Base-by-base conservation (phyloP, 2,329 filamentous ascomycete genomes). In the Emergomyces orientalis region DNA sequence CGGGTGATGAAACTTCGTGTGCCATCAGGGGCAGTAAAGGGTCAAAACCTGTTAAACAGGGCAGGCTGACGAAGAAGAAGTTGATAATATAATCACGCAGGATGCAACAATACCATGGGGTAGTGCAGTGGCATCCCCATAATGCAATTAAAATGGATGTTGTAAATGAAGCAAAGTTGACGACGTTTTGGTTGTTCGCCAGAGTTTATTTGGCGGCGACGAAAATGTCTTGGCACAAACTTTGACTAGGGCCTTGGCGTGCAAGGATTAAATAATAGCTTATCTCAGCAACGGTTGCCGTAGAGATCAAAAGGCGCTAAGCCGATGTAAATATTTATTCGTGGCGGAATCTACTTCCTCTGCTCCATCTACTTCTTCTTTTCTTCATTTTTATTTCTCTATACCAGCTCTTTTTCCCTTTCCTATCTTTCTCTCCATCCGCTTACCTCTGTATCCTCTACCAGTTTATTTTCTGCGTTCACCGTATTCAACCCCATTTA, bases 261-360 rank as follows among this genome's bases (percentile, higher is more conserved):
- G 19, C 6, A 3, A 2, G 27, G 19, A 32, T 22, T 49, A 22
- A 13, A 19, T 19, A 49, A 27, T 75, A 72, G 73, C 45, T 66
- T 61, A 62, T 58, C 22, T 60, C 61, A 25, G 56, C 59, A 30
- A 60, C 68, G 65, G 77, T 79, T 79, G 77, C 75, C 72, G 69
- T 70, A 74, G 69, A 71, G 71, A 72, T 74, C 66, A 59, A 37
- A 59, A 59, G 65, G 64, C 68, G 68, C 71, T 67, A 70, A 68
- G 64, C 68, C 19, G 45, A 61, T 59, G 69, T 67, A 68, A 68
- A 69, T 77, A 76, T 77, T 74, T 76, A 76, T 72, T 73, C 71
- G 60, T n/a, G 14, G 54, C n/a, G 34, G 54, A 67, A 67, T 71
- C 64, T 59, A 47, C 59, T 39, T 32, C 39, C 27, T 62, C 41